Evolutionary conservation across 116 monocot genomes (phyloP), one percentile per base, ranked within the genome.

Genomic region (Zostera marina): DNA sequence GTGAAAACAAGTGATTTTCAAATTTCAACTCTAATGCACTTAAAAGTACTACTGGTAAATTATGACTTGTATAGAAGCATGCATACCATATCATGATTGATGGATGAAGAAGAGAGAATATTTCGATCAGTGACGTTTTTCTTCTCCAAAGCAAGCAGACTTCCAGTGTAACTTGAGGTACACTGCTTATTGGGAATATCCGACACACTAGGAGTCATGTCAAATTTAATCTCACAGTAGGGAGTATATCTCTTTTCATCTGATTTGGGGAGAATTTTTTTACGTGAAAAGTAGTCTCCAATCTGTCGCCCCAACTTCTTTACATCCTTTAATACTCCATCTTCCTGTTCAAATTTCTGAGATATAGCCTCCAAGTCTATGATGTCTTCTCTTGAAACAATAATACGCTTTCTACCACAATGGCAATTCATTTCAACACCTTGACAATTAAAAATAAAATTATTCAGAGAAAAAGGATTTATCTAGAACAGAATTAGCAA

Each of bases 291-390:
- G 20, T 40, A 54, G 6, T 63, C 72, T 61, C 70, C 47, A 39
- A 20, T 45, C 22, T 41, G 46, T 7, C 22, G 20, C 21, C 57
- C 39, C 66, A 70, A 73, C 67, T 70, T 72, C 54, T 75, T 45
- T 19, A 72, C 70, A 53, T 67, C 78, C 41, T 63, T 62, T 3
- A 62, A 1, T 54, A 83, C 58, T 40, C 54, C 83, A 70, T 64
- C 63, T 52, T 85, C 85, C 55, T 72, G 69, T 70, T 89, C 96
- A 80, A 96, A 89, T 64, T 55, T 68, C 59, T 65, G 52, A 52
- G 96, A 63, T 61, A 66, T 57, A 63, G 66, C 66, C 59, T 89
- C 89, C 62, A 92, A 19, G n/a, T 83, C 78, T 40, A 69, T 54
- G 25, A 79, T 52, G 44, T 92, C 60, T 43, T 68, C 72, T 62